A percentile compares a stretch with the other conserved stretches of the same genome.
These are phyloP conservation scores for Cardamine occulta DNA, from an alignment of 345 rosid species.

Conservation along the genomic window DNA sequence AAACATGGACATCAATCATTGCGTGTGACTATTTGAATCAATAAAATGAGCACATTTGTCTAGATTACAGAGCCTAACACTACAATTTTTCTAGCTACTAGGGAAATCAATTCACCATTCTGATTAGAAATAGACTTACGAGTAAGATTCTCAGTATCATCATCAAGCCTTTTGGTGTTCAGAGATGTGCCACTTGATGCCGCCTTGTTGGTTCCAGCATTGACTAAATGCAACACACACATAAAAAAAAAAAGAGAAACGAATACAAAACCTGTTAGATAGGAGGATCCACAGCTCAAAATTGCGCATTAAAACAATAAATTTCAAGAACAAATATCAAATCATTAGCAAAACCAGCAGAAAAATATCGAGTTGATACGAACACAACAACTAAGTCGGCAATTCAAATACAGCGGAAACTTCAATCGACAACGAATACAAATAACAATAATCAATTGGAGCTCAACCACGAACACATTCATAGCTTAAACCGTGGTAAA, in stretches of 20 bases:
- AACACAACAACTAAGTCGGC: not conserved
- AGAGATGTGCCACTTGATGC: constrained; percentile 90
- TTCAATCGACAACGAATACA: no score
- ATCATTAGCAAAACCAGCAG: not conserved
- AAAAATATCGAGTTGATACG: not conserved
- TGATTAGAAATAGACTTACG: constrained; percentile 57
- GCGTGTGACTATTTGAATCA: not conserved
- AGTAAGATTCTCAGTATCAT: constrained; percentile 88
- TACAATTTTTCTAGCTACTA: constrained; percentile 1
- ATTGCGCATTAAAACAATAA: not conserved
- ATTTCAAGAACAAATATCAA: not conserved
- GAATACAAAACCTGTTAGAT: constrained; percentile 7
- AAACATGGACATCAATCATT: not conserved
- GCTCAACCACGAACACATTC: not conserved
- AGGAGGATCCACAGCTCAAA: not conserved
- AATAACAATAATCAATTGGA: not conserved
- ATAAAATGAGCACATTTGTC: not conserved
- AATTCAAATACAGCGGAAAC: not conserved
- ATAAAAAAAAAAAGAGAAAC: not conserved
- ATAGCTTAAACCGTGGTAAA: not conserved
- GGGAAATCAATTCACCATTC: constrained; percentile 2
- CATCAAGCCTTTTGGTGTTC: constrained; percentile 94
- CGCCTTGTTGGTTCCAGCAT: constrained; percentile 88
- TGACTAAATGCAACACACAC: constrained; percentile 52
- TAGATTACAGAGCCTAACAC: not conserved